Evolutionary conservation across 2,329 filamentous ascomycete genomes (phyloP).

Genomic region (Seiridium cupressi): DNA sequence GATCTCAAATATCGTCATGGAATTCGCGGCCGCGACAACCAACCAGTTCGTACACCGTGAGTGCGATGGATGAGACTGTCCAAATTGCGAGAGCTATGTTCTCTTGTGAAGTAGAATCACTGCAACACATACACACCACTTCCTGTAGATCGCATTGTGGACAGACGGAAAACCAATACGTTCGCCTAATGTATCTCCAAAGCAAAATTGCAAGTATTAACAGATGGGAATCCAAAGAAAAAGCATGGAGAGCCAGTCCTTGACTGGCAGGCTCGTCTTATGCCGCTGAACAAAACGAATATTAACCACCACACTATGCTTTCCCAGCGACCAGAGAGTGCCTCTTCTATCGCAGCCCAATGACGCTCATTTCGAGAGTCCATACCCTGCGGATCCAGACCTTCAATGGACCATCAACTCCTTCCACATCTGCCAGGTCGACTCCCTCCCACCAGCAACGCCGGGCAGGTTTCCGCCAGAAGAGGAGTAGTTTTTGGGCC

Average conservation of each 20-base stretch:
- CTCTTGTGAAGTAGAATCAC: neutral
- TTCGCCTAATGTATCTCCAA: conserved; percentile 2
- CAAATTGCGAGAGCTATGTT: too few species aligned
- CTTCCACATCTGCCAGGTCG: conserved; percentile 84
- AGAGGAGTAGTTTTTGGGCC: conserved; percentile 95
- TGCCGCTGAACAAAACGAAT: conserved; percentile 3
- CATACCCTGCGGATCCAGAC: conserved; percentile 98
- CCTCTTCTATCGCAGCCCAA: conserved; percentile 66
- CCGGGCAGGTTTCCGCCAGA: conserved; percentile 95
- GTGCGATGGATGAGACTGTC: too few species aligned
- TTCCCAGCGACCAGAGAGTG: neutral
- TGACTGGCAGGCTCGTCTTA: neutral
- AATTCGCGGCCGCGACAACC: too few species aligned
- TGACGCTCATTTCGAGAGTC: conserved; percentile 98
- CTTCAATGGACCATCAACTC: conserved; percentile 88
- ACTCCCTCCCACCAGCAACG: conserved; percentile 99
- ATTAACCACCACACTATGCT: neutral
- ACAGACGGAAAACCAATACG: neutral
- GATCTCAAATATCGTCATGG: too few species aligned
- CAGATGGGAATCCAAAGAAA: neutral
- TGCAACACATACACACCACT: neutral
- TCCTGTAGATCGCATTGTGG: neutral
- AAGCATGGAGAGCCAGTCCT: neutral
- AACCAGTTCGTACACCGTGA: too few species aligned
- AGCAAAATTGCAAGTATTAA: conserved; percentile 2